Evolutionary conservation across 31 red algal genomes (phyloP).

Genomic region (Asparagopsis taxiformis): DNA sequence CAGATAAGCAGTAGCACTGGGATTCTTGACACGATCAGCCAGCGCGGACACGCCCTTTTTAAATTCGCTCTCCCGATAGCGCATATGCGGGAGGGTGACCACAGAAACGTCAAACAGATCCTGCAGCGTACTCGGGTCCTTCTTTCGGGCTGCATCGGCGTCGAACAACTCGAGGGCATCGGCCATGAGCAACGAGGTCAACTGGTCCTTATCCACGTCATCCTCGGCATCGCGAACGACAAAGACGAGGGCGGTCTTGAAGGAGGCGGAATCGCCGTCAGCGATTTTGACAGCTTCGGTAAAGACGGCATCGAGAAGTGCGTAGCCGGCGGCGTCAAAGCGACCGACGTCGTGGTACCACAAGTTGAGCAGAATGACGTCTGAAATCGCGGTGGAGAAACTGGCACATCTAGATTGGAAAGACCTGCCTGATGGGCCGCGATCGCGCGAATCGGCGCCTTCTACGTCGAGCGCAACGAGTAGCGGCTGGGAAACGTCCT

Average conservation of each 20-base stretch:
- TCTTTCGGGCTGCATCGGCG: background rate
- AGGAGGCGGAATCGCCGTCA: conserved; percentile 27
- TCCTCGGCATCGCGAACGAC: conserved; percentile 90
- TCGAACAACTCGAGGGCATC: conserved; percentile 66
- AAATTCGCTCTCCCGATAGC: conserved; percentile 39
- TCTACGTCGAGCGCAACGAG: conserved; percentile 75
- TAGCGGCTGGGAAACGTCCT: conserved; percentile 2
- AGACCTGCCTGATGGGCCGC: conserved; percentile 63
- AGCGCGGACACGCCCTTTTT: conserved; percentile 29
- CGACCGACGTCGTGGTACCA: conserved; percentile 93
- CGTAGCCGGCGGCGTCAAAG: conserved; percentile 65
- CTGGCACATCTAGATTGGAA: conserved; percentile 73
- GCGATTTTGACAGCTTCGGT: conserved; percentile 55
- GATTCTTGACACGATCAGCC: conserved; percentile 12
- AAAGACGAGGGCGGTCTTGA: conserved; percentile 73
- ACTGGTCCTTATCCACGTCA: conserved; percentile 30
- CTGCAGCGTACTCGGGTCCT: conserved; percentile 16
- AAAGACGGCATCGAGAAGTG: conserved; percentile 67
- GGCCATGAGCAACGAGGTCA: conserved; percentile 23
- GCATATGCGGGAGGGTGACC: conserved; percentile 64
- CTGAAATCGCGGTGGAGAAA: conserved; percentile 74
- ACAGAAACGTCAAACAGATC: conserved; percentile 54
- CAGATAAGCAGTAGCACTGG: conserved; percentile 10
- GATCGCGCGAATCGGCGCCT: conserved; percentile 77
- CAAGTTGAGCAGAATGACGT: conserved; percentile 88